Evolutionary conservation across 495 filamentous ascomycete genomes (phyloP).

Genomic region (Penicillium odoratum): DNA sequence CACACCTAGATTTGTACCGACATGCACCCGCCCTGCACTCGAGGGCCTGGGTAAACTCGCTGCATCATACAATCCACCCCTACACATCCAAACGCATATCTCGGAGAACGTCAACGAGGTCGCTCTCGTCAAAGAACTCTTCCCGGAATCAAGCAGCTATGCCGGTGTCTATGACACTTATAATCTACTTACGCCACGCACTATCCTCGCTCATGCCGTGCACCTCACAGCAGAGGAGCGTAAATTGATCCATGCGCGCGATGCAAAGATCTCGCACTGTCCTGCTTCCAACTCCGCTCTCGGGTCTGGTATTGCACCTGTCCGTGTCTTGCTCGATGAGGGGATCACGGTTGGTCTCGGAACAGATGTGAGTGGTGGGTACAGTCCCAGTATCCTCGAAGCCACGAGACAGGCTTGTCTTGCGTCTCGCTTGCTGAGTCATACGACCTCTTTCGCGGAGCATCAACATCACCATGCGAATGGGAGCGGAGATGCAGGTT

Average conservation of each 20-base stretch:
- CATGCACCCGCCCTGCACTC: constrained; percentile 64
- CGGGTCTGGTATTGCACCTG: constrained; percentile 68
- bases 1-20: constrained; percentile 87
- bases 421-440: constrained; percentile 65
- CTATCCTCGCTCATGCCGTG: constrained; percentile 84
- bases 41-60: constrained; percentile 62
- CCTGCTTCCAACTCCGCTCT: constrained; percentile 82
- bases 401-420: constrained; percentile 74
- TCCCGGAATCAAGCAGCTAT: constrained; percentile 66
- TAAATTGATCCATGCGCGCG: constrained; percentile 55
- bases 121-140: constrained; percentile 65
- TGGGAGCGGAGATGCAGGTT: constrained; percentile 64
- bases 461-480: constrained; percentile 38
- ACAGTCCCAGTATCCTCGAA: constrained; percentile 75
- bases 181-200: constrained; percentile 67
- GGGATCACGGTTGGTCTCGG: constrained; percentile 82
- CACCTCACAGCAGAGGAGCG: constrained; percentile 68
- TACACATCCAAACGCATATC: constrained; percentile 89
- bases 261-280: constrained; percentile 77
- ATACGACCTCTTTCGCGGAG: constrained; percentile 2
- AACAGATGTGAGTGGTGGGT: constrained; percentile 89
- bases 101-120: constrained; percentile 79
- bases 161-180: constrained; percentile 74
- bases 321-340: constrained; percentile 67
- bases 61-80: constrained; percentile 47